Conservation (phyloP, 225 moss, liverwort and hornwort species). For the Straminergon stramineum region DNA sequence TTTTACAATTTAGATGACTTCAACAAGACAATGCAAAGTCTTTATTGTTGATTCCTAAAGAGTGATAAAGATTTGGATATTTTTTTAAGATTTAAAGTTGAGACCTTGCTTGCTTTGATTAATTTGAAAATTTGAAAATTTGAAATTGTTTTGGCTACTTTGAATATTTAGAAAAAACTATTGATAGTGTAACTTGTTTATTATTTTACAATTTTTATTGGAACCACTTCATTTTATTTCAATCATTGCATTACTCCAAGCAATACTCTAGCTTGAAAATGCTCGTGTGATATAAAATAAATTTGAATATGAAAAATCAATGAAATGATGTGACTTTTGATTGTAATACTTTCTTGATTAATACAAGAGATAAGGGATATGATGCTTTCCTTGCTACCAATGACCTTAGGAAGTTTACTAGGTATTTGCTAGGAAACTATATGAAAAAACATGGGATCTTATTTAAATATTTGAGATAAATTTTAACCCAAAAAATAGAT, state of each 20-base stretch:
- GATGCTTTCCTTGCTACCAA: background rate
- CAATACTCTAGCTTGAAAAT: background rate
- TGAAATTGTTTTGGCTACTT: background rate
- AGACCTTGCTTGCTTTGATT: background rate
- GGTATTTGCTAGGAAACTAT: background rate
- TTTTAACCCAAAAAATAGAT: background rate
- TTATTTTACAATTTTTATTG: background rate
- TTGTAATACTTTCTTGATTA: background rate
- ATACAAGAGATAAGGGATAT: no score
- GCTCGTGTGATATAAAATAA: accelerated
- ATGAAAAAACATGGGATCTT: background rate
- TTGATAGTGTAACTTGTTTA: accelerated
- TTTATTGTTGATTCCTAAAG: no score
- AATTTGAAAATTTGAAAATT: background rate
- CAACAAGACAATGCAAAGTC: background rate
- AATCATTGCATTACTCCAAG: background rate
- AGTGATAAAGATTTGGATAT: background rate
- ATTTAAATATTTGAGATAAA: background rate
- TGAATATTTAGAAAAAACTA: background rate
- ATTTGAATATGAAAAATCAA: no score
- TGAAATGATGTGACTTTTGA: background rate
- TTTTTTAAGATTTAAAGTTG: background rate
- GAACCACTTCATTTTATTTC: background rate
- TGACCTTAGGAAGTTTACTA: accelerated
- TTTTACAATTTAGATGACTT: background rate